phyloP scores from a whole-genome alignment of 306 rosid species.

The Vigna unguiculata region DNA sequence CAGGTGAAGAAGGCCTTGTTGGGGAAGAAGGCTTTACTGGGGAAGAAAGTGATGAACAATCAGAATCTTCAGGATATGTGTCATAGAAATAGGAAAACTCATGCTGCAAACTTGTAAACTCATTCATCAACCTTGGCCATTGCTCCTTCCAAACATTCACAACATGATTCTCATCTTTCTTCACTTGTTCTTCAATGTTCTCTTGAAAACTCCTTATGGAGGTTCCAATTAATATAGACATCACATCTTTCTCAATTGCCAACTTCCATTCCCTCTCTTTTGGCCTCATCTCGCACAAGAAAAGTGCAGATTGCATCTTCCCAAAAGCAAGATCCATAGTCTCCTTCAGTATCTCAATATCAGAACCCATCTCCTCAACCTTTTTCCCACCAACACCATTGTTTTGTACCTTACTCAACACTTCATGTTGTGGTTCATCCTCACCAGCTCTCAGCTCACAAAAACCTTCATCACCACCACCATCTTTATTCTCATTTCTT shows the following conservation, averaged over 20 bases:
- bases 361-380: slow-evolving; percentile 84
- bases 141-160: slow-evolving; percentile 44
- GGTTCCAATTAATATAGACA: slow-evolving; percentile 57
- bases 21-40: slow-evolving; percentile 48
- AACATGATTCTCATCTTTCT: slow-evolving; percentile 50
- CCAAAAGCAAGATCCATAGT: slow-evolving; percentile 81
- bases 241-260: slow-evolving; percentile 62
- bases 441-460: slow-evolving; percentile 51
- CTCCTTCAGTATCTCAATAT: slow-evolving; percentile 76
- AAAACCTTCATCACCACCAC: slow-evolving; percentile 42
- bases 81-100: slow-evolving; percentile 55
- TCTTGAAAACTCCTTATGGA: slow-evolving; percentile 60
- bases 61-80: slow-evolving; percentile 43
- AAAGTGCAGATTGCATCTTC: slow-evolving; percentile 73
- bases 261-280: slow-evolving; percentile 76
- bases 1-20: slow-evolving; percentile 43
- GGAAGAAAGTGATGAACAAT: slow-evolving; percentile 37
- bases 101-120: slow-evolving; percentile 50
- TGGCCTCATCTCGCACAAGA: slow-evolving; percentile 66
- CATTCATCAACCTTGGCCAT: slow-evolving; percentile 69
- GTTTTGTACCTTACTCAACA: slow-evolving; percentile 36
- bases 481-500: slow-evolving; percentile 41
- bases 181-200: slow-evolving; percentile 48
- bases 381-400: slow-evolving; percentile 55
- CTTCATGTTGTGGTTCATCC: slow-evolving; percentile 58